Base-by-base conservation (phyloP, 106 monocot species). In the Vanilla planifolia region DNA sequence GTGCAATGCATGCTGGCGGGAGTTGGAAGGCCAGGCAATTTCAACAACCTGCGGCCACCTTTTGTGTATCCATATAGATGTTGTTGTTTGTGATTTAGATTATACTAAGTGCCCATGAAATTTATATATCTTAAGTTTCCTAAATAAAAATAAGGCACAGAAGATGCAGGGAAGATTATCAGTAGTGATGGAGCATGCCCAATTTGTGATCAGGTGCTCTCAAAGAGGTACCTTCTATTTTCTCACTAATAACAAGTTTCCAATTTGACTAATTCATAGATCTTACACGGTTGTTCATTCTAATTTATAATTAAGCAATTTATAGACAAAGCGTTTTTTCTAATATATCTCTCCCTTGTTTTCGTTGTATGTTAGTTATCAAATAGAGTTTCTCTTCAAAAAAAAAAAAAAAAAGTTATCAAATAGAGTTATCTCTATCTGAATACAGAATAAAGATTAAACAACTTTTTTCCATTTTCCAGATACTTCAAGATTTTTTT, bases 1-100 rank as follows among this genome's bases (percentile, higher is more conserved):
- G 80, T 95, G 95, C 74, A 95, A 95, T 79, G 86, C 90, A 30
- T 95, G 95, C 73, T 95, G 95, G 95, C 65, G 81, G 52, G 95
- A 95, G 46, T 73, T 95, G 67, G 95, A 95, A 74, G 86, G 89
- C 37, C 77, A 80, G 61, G 86, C 89, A 59, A 68, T 95, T 72
- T 66, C 86, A 62, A 95, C 95, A 9, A 90, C 95, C 23, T 95
- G 95, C 69, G 95, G 95, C 53, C 95, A 95, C 76, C 75, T 95
- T 36, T 60, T 94, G 25, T 94, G 93, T 94, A 85, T 94, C 72
- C 79, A 56, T 45, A 27, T 14, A 44, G 2, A 43, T 71, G 9
- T 50, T 63, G 16, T 68, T 32, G 20, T 61, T 55, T 43, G 26
- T 21, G n/a, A 21, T 63, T 62, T 70, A 3, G 17, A 28, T 28